Conservation (phyloP, 257 asterid species). For the Lithospermum erythrorhizon region DNA sequence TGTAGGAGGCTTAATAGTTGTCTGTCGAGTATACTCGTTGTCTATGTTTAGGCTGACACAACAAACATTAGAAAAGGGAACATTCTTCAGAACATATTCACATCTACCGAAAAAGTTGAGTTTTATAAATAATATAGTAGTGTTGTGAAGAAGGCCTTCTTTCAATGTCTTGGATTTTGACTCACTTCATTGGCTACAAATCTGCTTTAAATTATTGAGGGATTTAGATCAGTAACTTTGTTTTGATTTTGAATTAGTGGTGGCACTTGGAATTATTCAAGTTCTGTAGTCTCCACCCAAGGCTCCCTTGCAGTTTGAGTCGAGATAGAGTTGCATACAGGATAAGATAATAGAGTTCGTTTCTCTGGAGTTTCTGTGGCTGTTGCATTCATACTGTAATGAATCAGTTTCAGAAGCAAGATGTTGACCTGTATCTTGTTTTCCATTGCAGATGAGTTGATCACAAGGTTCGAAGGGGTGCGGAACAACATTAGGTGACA, state of each 20-base stretch:
- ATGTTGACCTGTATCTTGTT: not conserved
- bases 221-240: too few species aligned
- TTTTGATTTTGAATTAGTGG: too few species aligned
- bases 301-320: too few species aligned
- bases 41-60: not conserved
- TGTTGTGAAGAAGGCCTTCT: not conserved
- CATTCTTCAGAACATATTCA: not conserved
- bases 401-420: too few species aligned
- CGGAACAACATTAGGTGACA: not conserved
- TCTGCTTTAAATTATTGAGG: not conserved
- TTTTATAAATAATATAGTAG: not conserved
- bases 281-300: too few species aligned
- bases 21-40: too few species aligned
- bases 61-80: not conserved
- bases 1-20: too few species aligned
- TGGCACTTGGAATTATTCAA: too few species aligned
- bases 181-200: not conserved
- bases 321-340: not conserved
- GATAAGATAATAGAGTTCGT: too few species aligned
- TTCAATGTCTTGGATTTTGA: not conserved
- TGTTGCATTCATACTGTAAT: not conserved
- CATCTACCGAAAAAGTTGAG: not conserved
- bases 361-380: not conserved
- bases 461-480: not conserved
- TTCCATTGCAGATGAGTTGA: not conserved